Base-by-base conservation (phyloP, 2,329 filamentous ascomycete genomes). In the Aspergillus texensis region DNA sequence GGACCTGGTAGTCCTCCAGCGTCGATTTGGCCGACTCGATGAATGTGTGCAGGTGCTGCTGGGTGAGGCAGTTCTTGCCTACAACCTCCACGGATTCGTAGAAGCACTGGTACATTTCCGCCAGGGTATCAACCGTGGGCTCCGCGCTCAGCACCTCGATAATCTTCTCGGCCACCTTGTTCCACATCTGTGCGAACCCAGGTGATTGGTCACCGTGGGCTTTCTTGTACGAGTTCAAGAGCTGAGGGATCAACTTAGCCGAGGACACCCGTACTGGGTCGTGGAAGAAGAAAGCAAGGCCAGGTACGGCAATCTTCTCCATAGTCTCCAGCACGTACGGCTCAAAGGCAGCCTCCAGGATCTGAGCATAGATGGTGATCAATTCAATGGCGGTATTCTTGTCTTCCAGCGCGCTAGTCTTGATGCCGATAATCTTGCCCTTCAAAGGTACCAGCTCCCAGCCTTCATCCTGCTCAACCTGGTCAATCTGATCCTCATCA, bases 351-450 rank as follows among this genome's bases (percentile, higher is more conserved):
- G 86, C 93, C 76, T 97, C 93, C n/a, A 99, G 86, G 30, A 97
- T 94, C 77, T 97, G 93, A 1, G 95, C 94, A 75, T 99, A 99
- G 66, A 99, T 94, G 54, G 96, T 94, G 65, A 99, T 91, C 59
- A 99, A 88, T 80, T 99, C 95, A 68, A 99, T 98, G n/a, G 95
- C 95, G 87, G 97, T 97, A 79, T 98, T 94, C 84, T 99, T 99
- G 81, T 99, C 95, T 72, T 99, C 95, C 78, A 99, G 89, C 11
- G 91, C 92, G 77, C 93, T 97, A 9, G 95, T 99, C 82, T 94
- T 93, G 81, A 99, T 99, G 68, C 95, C 95, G 74, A 99, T 97
- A 79, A 97, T 92, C 83, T 98, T 98, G 69, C 95, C 95, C 81
- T 97, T 97, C 61, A 99, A 86, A 10, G 95, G 95, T 19, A 99